Evolutionary conservation across 345 rosid genomes (phyloP).

Genomic region (Geranium rotundifolium): DNA sequence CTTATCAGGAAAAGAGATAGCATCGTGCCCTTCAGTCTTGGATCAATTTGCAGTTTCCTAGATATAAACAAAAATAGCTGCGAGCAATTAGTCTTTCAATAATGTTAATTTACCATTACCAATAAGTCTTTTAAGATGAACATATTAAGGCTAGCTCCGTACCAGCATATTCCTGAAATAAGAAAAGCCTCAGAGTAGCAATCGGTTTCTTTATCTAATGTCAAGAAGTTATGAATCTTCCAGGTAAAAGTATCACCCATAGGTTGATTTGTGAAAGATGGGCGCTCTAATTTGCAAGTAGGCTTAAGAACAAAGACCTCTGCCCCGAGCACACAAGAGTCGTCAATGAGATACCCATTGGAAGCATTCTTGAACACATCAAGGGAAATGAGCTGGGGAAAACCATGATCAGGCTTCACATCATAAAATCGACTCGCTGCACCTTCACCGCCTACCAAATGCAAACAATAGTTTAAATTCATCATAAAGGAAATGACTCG

Average conservation of each 20-base stretch:
- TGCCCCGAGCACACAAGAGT: not conserved
- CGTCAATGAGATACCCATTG: slow-evolving; percentile 3
- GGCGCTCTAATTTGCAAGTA: not conserved
- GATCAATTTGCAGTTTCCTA: too few species aligned
- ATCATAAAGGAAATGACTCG: not conserved
- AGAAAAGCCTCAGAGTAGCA: too few species aligned
- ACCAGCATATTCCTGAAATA: too few species aligned
- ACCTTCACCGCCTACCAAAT: slow-evolving; percentile 1
- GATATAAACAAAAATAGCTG: too few species aligned
- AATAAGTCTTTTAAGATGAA: too few species aligned
- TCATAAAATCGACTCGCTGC: not conserved
- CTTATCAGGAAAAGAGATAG: too few species aligned
- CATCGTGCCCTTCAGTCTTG: too few species aligned
- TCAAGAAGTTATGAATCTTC: not conserved
- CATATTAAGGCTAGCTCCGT: too few species aligned
- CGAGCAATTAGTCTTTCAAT: too few species aligned
- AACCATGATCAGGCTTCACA: slow-evolving; percentile 3
- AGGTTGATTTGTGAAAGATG: too few species aligned
- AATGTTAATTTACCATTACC: too few species aligned
- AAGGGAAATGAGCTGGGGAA: not conserved
- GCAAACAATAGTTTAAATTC: not conserved
- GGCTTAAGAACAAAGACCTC: not conserved
- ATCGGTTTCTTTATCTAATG: too few species aligned
- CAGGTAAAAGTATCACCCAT: not conserved
- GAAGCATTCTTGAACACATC: not conserved